Evolutionary conservation across 495 filamentous ascomycete species (phyloP).

Genomic region (Lepidopterella palustris): DNA sequence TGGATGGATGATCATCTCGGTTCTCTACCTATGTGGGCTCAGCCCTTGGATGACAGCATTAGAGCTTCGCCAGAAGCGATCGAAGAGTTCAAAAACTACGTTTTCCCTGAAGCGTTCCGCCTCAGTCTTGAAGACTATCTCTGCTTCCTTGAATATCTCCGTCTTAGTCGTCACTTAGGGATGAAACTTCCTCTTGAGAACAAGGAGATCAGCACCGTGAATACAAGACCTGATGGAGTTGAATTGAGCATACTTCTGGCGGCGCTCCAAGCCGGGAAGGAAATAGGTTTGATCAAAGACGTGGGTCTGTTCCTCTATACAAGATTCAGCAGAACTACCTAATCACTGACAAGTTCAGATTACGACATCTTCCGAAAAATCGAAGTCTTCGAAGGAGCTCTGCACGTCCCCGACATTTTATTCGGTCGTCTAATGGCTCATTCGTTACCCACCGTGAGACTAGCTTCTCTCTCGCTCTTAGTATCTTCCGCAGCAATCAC

Average conservation of each 20-base stretch:
- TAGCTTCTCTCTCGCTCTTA: constrained; percentile 69
- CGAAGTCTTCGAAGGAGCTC: constrained; percentile 8
- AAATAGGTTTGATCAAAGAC: constrained; percentile 67
- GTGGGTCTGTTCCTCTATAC: constrained; percentile 48
- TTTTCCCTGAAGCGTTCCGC: constrained; percentile 41
- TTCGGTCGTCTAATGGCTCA: constrained; percentile 49
- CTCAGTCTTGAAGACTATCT: constrained; percentile 38
- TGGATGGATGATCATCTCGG: background rate
- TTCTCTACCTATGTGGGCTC: constrained; percentile 14
- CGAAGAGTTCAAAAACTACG: constrained; percentile 40
- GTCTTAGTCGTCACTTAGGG: constrained; percentile 12
- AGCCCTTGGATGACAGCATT: constrained; percentile 12
- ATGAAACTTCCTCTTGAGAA: background rate
- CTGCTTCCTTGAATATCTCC: constrained; percentile 21
- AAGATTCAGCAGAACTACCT: constrained; percentile 21
- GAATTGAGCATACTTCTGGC: constrained; percentile 49
- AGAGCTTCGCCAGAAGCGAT: constrained; percentile 20
- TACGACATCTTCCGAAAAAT: constrained; percentile 2
- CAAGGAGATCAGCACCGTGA: background rate
- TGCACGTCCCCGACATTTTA: constrained; percentile 39
- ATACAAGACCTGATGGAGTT: constrained; percentile 30
- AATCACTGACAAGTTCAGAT: constrained; percentile 25
- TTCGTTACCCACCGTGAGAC: constrained; percentile 36
- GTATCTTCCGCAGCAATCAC: constrained; percentile 62
- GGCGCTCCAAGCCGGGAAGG: constrained; percentile 71